Percentiles rank a stretch among this genome's conserved stretches.
Conservation (phyloP, 2,329 filamentous ascomycete genomes). For the Fusarium palustre region DNA sequence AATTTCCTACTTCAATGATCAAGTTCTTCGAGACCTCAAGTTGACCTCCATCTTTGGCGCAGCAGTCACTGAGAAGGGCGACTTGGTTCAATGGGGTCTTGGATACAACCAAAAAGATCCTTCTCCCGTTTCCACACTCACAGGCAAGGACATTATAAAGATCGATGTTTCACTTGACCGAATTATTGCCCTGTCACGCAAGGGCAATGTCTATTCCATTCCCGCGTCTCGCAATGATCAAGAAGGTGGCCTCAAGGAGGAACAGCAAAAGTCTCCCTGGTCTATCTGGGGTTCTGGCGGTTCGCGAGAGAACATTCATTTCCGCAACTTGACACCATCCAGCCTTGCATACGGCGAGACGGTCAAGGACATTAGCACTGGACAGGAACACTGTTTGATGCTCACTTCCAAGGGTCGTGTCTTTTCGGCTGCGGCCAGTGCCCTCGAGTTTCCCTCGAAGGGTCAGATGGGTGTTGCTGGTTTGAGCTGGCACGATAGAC, state of each 20-base stretch:
- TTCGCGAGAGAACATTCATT: conserved; percentile 66
- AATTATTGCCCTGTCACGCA: conserved; percentile 80
- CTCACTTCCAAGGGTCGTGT: conserved; percentile 87
- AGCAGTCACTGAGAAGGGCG: conserved; percentile 87
- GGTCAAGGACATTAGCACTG: conserved; percentile 78
- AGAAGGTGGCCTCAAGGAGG: conserved; percentile 67
- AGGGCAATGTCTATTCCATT: conserved; percentile 85
- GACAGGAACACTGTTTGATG: conserved; percentile 86
- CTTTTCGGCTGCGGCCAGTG: conserved; percentile 87
- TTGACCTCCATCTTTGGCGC: conserved; percentile 84
- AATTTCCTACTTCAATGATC: conserved; percentile 84
- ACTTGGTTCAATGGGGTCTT: conserved; percentile 91
- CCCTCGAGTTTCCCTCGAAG: conserved; percentile 79
- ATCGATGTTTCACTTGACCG: conserved; percentile 84
- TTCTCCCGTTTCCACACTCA: conserved; percentile 77
- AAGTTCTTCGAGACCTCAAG: conserved; percentile 87
- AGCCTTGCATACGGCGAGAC: conserved; percentile 76
- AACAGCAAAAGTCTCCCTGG: conserved; percentile 72
- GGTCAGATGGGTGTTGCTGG: conserved; percentile 91
- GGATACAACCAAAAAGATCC: conserved; percentile 75
- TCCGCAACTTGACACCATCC: conserved; percentile 76
- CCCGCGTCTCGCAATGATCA: conserved; percentile 82
- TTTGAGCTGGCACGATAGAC: conserved; percentile 81
- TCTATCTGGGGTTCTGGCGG: conserved; percentile 71
- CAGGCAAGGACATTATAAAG: conserved; percentile 82